Base-by-base conservation (phyloP, 352 stramenopile genomes). In the Aphanomyces invadans region DNA sequence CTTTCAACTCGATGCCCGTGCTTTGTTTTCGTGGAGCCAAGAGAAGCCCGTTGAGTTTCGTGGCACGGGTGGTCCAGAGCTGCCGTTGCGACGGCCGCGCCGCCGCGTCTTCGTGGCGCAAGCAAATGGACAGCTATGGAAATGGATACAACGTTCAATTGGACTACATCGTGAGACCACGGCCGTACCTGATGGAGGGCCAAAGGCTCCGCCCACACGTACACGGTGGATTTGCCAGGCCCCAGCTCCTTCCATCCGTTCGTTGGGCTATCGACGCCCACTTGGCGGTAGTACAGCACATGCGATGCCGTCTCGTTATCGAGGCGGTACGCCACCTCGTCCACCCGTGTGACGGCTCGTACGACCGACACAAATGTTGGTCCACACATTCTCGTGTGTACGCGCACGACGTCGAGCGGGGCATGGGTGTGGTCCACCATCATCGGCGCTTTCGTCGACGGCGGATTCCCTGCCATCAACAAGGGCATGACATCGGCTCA, bases 231-330 rank as follows among this genome's bases (percentile, higher is more conserved):
- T 10, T 36, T 48, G n/a, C 60, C 60, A 1, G 60, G 60, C 10
- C 19, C n/a, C 28, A 67, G 60, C 39, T 57, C n/a, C 32, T 57
- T 49, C 60, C 60, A 67, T 11, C 38, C 32, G 32, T 67, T 67
- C 11, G 15, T 26, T 19, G 46, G 33, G 29, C 42, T 39, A 2
- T 67, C 60, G 12, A 67, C 60, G 46, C 32, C 21, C 15, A 44
- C 60, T 67, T 67, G 60, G 31, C 60, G 60, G n/a, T 67, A 67
- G 23, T 57, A 67, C 4, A 67, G 17, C 21, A 67, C 21, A 46
- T 59, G 60, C 12, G 4, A 48, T 2, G 60, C 31, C 19, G 60
- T 67, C 33, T 67, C 42, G 23, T 67, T 67, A 15, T 67, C 60
- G 9, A 67, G 56, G 45, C 60, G 45, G 23, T 67, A 67, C 10